Evolutionary conservation across 2,329 filamentous ascomycete species (phyloP).

Genomic region (Neopestalotiopsis sp.): DNA sequence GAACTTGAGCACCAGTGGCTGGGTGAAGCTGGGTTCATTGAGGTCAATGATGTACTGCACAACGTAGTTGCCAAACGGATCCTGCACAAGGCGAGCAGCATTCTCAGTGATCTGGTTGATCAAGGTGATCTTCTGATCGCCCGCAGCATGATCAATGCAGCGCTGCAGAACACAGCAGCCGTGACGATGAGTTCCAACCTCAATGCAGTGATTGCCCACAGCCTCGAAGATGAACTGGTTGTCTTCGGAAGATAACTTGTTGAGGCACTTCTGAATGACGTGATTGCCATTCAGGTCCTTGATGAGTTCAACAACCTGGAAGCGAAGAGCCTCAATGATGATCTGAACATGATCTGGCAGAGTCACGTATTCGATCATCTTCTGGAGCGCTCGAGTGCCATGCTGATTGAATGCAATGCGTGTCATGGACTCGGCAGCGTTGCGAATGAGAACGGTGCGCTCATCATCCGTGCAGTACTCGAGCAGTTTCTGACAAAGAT

Average conservation of each 20-base stretch:
- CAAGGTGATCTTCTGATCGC: slow-evolving; percentile 84
- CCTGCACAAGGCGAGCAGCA: slow-evolving; percentile 88
- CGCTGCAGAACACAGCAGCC: slow-evolving; percentile 98
- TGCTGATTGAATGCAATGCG: slow-evolving; percentile 96
- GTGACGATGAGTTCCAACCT: slow-evolving; percentile 94
- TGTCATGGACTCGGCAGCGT: slow-evolving; percentile 85
- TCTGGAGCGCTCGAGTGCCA: slow-evolving; percentile 93
- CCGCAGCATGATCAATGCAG: slow-evolving; percentile 96
- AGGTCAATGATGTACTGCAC: slow-evolving; percentile 98
- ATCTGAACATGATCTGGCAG: slow-evolving; percentile 83
- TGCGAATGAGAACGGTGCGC: slow-evolving; percentile 89
- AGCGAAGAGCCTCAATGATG: slow-evolving; percentile 83
- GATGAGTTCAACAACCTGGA: slow-evolving; percentile 90
- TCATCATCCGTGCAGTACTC: slow-evolving; percentile 96
- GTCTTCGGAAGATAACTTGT: slow-evolving; percentile 83
- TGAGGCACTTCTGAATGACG: slow-evolving; percentile 98
- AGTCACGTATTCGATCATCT: slow-evolving; percentile 98
- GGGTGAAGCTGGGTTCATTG: slow-evolving; percentile 84
- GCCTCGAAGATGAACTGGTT: slow-evolving; percentile 97
- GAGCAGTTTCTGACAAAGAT: slow-evolving; percentile 96
- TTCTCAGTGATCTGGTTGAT: slow-evolving; percentile 87
- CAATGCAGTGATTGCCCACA: slow-evolving; percentile 83
- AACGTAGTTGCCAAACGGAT: slow-evolving; percentile 98
- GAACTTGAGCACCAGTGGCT: slow-evolving; percentile 85
- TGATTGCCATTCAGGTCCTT: slow-evolving; percentile 98